phyloP scores from a whole-genome alignment of 768 basidiomycete genomes.

The Antrodiella citrinella region DNA sequence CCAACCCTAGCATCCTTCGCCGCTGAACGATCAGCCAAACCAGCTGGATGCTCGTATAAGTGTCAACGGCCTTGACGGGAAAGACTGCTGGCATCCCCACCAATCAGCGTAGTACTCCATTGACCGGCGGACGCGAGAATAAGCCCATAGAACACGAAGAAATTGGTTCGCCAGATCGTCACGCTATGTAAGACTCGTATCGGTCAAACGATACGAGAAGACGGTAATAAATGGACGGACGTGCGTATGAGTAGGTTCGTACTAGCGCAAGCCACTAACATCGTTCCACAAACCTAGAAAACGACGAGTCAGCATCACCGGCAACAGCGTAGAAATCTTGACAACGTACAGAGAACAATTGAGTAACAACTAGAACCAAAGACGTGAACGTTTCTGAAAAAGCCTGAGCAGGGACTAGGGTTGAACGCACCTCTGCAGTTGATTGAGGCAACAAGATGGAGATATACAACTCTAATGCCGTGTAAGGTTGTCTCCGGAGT shows the following conservation, averaged over 20 bases:
- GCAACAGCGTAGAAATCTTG: not conserved
- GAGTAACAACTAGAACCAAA: not conserved
- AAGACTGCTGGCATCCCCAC: too few species aligned
- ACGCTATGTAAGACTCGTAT: too few species aligned
- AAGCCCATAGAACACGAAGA: not conserved
- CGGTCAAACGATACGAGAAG: not conserved
- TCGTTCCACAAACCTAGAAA: slow-evolving; percentile 1
- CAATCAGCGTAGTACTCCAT: not conserved
- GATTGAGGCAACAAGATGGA: too few species aligned
- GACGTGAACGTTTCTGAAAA: not conserved
- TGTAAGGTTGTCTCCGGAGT: too few species aligned
- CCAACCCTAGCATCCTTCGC: not conserved
- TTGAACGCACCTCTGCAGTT: too few species aligned
- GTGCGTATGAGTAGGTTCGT: slow-evolving; percentile 6
- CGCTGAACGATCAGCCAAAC: not conserved
- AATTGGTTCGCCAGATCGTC: slow-evolving; percentile 3
- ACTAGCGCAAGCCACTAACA: slow-evolving; percentile 2
- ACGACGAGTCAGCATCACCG: not conserved
- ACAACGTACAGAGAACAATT: not conserved
- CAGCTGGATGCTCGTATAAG: too few species aligned
- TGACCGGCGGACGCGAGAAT: not conserved
- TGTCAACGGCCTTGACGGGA: too few species aligned
- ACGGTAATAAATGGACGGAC: not conserved
- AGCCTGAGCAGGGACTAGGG: too few species aligned
- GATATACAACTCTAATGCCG: too few species aligned